Percentiles rank a stretch among this genome's conserved stretches.
phyloP scores from a whole-genome alignment of 2,329 filamentous ascomycete genomes.

The Fusarium pininemorale region DNA sequence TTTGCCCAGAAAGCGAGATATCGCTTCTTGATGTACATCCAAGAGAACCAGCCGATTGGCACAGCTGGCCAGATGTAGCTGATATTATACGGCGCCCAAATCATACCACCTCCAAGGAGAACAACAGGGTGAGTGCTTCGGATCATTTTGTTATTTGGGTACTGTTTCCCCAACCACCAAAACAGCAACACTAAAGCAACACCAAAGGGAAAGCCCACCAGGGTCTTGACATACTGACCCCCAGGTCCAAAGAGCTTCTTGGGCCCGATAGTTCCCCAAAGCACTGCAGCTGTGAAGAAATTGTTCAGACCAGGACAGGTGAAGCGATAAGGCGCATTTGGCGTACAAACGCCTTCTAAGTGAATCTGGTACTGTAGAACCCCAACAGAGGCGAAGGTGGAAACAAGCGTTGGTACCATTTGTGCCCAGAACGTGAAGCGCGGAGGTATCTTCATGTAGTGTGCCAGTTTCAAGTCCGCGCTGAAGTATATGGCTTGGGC shows the following conservation, averaged over 20 bases:
- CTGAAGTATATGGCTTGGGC: slow-evolving; percentile 50
- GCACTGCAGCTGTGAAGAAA: slow-evolving; percentile 52
- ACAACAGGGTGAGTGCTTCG: slow-evolving; percentile 56
- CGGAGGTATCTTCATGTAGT: slow-evolving; percentile 58
- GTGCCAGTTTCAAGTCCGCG: slow-evolving; percentile 49
- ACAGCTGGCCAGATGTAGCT: slow-evolving; percentile 58
- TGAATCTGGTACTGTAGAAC: slow-evolving; percentile 51
- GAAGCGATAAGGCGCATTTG: slow-evolving; percentile 48
- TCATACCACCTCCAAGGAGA: slow-evolving; percentile 51
- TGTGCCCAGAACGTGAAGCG: slow-evolving; percentile 49
- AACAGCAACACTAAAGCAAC: slow-evolving; percentile 47
- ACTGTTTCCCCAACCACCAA: slow-evolving; percentile 49
- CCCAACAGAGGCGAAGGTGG: slow-evolving; percentile 47
- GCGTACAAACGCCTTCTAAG: slow-evolving; percentile 50
- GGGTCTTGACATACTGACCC: slow-evolving; percentile 48
- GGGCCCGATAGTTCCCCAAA: slow-evolving; percentile 54
- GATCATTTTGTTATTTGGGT: slow-evolving; percentile 45
- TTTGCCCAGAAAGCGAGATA: slow-evolving; percentile 61
- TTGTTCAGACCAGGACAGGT: slow-evolving; percentile 51
- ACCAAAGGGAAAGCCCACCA: slow-evolving; percentile 54
- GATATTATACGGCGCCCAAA: slow-evolving; percentile 57
- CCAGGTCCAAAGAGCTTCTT: slow-evolving; percentile 49
- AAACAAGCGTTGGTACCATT: slow-evolving; percentile 48
- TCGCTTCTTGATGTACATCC: slow-evolving; percentile 57
- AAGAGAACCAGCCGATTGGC: slow-evolving; percentile 58